Evolutionary conservation across 768 basidiomycete species (phyloP).

Genomic region (Pluteus cervinus): DNA sequence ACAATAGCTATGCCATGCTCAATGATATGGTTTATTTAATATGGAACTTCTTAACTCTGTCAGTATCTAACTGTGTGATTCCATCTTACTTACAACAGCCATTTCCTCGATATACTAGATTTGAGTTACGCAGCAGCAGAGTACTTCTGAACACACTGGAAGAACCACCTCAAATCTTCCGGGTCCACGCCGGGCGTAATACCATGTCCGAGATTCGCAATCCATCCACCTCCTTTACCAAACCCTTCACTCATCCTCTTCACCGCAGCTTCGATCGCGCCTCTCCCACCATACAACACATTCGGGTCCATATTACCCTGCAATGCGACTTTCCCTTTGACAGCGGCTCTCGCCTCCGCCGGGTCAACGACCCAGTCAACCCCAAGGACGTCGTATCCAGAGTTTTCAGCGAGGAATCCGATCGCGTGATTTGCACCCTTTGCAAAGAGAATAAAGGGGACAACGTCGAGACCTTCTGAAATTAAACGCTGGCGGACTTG

Average conservation of each 20-base stretch:
- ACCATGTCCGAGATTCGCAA: constrained; percentile 95
- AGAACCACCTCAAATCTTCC: constrained; percentile 87
- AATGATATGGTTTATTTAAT: constrained; percentile 1
- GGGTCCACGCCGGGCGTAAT: constrained; percentile 95
- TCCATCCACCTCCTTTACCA: constrained; percentile 69
- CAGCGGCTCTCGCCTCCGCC: constrained; percentile 45
- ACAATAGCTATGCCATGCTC: too few relatives aligned
- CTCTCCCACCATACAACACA: constrained; percentile 77
- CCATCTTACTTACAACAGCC: too few relatives aligned
- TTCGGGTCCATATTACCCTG: constrained; percentile 95
- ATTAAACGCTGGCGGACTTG: constrained; percentile 58
- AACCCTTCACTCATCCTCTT: constrained; percentile 81
- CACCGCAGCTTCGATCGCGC: constrained; percentile 82
- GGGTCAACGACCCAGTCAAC: constrained; percentile 91
- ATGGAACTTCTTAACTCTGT: too few relatives aligned
- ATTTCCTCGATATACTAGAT: too few relatives aligned
- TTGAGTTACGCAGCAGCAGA: too few relatives aligned
- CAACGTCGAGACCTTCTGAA: constrained; percentile 43
- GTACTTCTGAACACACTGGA: constrained; percentile 85
- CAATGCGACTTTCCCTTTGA: constrained; percentile 47
- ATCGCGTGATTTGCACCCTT: constrained; percentile 87
- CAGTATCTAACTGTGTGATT: too few relatives aligned
- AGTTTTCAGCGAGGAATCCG: constrained; percentile 45
- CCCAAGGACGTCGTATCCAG: constrained; percentile 84
- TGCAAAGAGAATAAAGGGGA: constrained; percentile 89